These are phyloP conservation scores for Aspergillus fijiensis DNA, from an alignment of 2,329 filamentous ascomycete genomes.

Conservation along the genomic window DNA sequence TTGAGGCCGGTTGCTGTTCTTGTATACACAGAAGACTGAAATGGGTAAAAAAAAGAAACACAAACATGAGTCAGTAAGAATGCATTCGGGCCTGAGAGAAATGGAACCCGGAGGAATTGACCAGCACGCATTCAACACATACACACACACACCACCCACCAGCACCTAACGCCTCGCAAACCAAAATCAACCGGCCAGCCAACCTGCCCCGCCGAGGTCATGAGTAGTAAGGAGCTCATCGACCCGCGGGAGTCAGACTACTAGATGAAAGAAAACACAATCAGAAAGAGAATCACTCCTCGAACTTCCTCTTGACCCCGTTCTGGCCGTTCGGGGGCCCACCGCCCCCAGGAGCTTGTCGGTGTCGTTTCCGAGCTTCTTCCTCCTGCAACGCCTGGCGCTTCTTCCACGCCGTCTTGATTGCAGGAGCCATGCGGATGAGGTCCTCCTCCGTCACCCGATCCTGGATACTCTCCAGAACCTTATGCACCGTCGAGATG, in stretches of 20 bases:
- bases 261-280: neutral
- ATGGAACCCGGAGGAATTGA: neutral
- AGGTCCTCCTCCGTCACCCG: constrained; percentile 81
- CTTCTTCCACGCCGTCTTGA: constrained; percentile 78
- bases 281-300: constrained; percentile 28
- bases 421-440: constrained; percentile 64
- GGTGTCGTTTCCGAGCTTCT: constrained; percentile 28
- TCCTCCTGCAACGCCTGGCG: constrained; percentile 46
- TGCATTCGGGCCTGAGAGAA: neutral
- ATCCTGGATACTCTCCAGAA: constrained; percentile 86
- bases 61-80: neutral
- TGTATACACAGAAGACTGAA: neutral
- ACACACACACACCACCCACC: neutral
- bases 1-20: neutral
- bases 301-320: constrained; percentile 44
- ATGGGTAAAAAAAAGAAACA: neutral
- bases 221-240: neutral
- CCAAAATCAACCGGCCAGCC: constrained; percentile 1
- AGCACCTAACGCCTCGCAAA: constrained; percentile 25
- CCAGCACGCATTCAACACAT: neutral
- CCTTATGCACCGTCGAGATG: constrained; percentile 76
- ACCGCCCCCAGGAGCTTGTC: constrained; percentile 21
- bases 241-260: neutral
- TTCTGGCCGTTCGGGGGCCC: constrained; percentile 33
- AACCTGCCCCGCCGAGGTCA: neutral